phyloP scores from a whole-genome alignment of 1,284 basidiomycete species.

The Apiotrichum sp. region DNA sequence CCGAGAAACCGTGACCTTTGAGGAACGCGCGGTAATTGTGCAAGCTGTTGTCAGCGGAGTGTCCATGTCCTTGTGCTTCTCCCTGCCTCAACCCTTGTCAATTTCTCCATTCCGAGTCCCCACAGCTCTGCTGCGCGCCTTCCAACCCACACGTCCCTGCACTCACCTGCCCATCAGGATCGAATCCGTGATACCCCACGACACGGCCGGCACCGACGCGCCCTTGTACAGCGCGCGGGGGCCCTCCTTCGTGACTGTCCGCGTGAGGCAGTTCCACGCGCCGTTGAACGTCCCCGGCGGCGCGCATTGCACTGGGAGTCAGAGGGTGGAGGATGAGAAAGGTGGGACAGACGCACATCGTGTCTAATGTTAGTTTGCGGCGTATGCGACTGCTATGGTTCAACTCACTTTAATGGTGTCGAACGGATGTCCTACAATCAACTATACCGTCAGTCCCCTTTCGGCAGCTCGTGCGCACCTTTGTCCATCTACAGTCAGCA shows the following conservation, averaged over 20 bases:
- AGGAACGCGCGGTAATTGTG: slow-evolving; percentile 46
- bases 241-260: slow-evolving; percentile 24
- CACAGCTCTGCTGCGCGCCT: no score
- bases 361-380: slow-evolving; percentile 19
- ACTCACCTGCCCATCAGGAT: slow-evolving; percentile 46
- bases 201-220: slow-evolving; percentile 44
- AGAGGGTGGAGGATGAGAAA: no score
- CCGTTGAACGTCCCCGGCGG: slow-evolving; percentile 42
- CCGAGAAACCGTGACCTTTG: slow-evolving; percentile 35
- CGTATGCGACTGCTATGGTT: background rate
- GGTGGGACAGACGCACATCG: slow-evolving; percentile 20
- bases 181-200: slow-evolving; percentile 47
- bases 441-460: background rate
- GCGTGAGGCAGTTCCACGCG: slow-evolving; percentile 38
- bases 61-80: no score
- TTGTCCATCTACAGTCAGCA: slow-evolving; percentile 26
- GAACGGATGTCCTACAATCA: slow-evolving; percentile 42
- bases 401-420: slow-evolving; percentile 41
- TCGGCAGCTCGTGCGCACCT: slow-evolving; percentile 8
- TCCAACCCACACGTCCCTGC: no score
- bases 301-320: slow-evolving; percentile 38
- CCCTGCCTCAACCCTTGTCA: no score
- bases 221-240: slow-evolving; percentile 46
- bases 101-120: no score
- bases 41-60: slow-evolving; percentile 21